These are phyloP conservation scores for Botryotinia calthae DNA, from an alignment of 2,329 filamentous ascomycete species.

Conservation along the genomic window DNA sequence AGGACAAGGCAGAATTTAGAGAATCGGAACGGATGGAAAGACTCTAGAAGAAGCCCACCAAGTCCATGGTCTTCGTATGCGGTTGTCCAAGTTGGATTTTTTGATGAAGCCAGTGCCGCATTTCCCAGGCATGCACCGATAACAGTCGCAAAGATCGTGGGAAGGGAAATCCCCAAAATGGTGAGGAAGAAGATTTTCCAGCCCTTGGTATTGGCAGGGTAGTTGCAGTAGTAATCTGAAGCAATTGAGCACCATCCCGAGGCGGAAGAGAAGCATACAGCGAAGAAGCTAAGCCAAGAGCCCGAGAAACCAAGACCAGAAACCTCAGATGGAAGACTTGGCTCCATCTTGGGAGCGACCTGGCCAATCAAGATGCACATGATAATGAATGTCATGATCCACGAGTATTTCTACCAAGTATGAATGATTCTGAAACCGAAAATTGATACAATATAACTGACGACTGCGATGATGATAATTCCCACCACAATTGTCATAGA, in stretches of 20 bases:
- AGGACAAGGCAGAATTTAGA: constrained; percentile 47
- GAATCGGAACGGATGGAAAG: constrained; percentile 47
- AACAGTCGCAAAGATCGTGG: constrained; percentile 44
- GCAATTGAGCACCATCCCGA: constrained; percentile 38
- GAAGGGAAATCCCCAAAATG: constrained; percentile 33
- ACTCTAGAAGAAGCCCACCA: constrained; percentile 47
- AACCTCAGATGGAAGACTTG: constrained; percentile 38
- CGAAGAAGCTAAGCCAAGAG: constrained; percentile 34
- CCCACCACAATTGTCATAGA: constrained; percentile 44
- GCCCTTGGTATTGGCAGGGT: constrained; percentile 36
- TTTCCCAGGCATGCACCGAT: constrained; percentile 45
- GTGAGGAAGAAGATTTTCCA: constrained; percentile 38
- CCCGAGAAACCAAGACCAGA: constrained; percentile 40
- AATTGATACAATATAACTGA: constrained; percentile 35
- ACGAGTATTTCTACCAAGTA: constrained; percentile 49
- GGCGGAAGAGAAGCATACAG: constrained; percentile 35
- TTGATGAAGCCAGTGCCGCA: constrained; percentile 38
- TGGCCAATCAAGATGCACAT: constrained; percentile 49
- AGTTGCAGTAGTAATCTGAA: constrained; percentile 39
- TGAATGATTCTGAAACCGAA: constrained; percentile 44
- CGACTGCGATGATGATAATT: constrained; percentile 35
- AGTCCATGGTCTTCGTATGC: constrained; percentile 45
- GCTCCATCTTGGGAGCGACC: constrained; percentile 45
- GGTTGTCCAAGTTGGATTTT: constrained; percentile 42
- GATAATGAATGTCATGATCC: constrained; percentile 48